phyloP scores from a whole-genome alignment of 1,284 basidiomycete species.

The Phellinidium pouzarii region DNA sequence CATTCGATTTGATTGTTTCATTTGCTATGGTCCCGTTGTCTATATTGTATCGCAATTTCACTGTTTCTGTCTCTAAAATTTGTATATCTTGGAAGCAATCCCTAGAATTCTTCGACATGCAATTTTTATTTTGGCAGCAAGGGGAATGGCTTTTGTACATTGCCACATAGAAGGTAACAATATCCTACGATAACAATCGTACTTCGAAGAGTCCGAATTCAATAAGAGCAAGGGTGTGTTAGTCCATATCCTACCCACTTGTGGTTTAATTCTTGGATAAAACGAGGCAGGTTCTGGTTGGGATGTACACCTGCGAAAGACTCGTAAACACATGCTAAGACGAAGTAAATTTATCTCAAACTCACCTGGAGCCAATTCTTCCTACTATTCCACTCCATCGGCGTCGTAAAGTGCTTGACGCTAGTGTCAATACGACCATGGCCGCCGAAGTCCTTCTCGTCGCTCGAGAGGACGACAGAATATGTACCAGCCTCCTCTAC shows the following conservation, averaged over 20 bases:
- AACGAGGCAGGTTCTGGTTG: conserved; percentile 68
- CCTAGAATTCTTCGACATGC: neutral
- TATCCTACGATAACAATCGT: no score
- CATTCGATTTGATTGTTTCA: neutral
- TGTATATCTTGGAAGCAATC: neutral
- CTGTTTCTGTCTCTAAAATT: neutral
- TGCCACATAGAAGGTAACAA: no score
- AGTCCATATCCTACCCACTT: neutral
- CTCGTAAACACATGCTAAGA: neutral
- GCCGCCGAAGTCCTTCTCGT: conserved; percentile 85
- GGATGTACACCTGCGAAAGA: conserved; percentile 66
- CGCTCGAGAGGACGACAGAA: conserved; percentile 72
- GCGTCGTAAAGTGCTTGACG: conserved; percentile 73
- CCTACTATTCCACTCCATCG: conserved; percentile 87
- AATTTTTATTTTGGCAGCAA: no score
- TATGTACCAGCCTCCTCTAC: conserved; percentile 88
- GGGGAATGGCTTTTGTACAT: no score
- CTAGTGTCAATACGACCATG: conserved; percentile 74
- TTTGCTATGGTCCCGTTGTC: neutral
- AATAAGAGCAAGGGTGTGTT: no score
- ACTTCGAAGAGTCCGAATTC: no score
- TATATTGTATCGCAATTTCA: neutral
- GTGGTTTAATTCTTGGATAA: conserved; percentile 40
- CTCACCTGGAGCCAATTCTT: conserved; percentile 84
- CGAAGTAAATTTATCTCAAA: conserved; percentile 19